These are phyloP conservation scores for Aegilops bicornis DNA, from an alignment of 176 grass and related monocot species.

Conservation along the genomic window DNA sequence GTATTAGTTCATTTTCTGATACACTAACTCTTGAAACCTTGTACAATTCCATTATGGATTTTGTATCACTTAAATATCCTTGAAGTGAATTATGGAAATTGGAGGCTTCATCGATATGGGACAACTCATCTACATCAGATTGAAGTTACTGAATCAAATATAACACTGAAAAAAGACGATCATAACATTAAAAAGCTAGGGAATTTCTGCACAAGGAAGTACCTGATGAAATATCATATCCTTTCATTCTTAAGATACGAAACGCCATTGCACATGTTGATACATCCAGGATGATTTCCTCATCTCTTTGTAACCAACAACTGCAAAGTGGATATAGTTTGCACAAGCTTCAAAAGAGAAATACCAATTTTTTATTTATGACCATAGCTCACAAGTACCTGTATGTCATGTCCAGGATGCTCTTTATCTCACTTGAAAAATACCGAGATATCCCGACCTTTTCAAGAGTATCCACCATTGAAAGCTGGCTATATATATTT, in stretches of 20 bases:
- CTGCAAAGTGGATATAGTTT: constrained; percentile 38
- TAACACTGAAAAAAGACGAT: not conserved
- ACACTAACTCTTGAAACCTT: constrained; percentile 69
- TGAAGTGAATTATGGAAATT: constrained; percentile 58
- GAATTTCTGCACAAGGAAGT: not conserved
- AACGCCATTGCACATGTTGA: constrained; percentile 72
- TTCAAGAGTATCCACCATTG: constrained; percentile 63
- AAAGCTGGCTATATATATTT: constrained; percentile 46
- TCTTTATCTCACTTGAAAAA: constrained; percentile 57
- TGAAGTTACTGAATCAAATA: not conserved
- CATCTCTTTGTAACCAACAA: constrained; percentile 65
- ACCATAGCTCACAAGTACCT: constrained; percentile 19
- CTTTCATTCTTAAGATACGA: constrained; percentile 65
- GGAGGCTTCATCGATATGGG: constrained; percentile 37
- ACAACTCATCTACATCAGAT: constrained; percentile 51
- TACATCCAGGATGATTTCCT: constrained; percentile 52
- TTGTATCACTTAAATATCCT: constrained; percentile 72
- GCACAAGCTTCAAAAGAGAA: not conserved
- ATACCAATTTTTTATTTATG: not conserved
- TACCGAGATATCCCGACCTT: constrained; percentile 57
- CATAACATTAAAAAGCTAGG: not conserved
- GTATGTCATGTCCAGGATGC: constrained; percentile 61
- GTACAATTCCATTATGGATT: constrained; percentile 70
- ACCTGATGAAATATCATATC: constrained; percentile 73
- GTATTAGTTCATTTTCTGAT: constrained; percentile 44